Percentiles rank a stretch among this genome's conserved stretches.
Conservation (phyloP, 805 yeast genomes). For the Maudiozyma serrabonitensis region DNA sequence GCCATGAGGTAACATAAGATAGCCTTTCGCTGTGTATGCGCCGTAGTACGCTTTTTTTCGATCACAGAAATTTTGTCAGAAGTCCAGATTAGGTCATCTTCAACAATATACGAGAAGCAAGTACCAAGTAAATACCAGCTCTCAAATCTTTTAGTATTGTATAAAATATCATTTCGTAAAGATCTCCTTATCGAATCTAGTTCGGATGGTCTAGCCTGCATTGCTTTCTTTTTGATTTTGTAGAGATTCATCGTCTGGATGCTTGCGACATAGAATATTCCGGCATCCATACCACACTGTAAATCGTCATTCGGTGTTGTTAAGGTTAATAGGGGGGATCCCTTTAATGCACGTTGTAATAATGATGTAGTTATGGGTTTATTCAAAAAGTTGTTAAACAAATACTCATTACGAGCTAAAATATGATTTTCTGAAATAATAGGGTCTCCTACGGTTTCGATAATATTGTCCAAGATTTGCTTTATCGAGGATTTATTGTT, state of each 20-base stretch:
- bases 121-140: constrained; percentile 82
- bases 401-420: constrained; percentile 38
- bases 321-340: constrained; percentile 31
- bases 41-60: constrained; percentile 53
- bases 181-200: constrained; percentile 62
- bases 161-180: constrained; percentile 56
- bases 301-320: constrained; percentile 27
- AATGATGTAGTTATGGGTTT: constrained; percentile 36
- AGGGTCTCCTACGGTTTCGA: constrained; percentile 65
- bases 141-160: constrained; percentile 62
- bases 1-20: constrained; percentile 72
- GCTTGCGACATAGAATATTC: constrained; percentile 40
- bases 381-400: constrained; percentile 40
- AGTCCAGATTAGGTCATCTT: constrained; percentile 88
- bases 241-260: constrained; percentile 25
- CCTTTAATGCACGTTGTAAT: constrained; percentile 44
- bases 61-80: constrained; percentile 64
- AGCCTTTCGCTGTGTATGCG: constrained; percentile 57
- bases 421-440: constrained; percentile 33
- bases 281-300: constrained; percentile 51
- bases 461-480: constrained; percentile 57
- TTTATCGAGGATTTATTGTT: constrained; percentile 63
- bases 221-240: constrained; percentile 58
- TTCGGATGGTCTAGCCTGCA: constrained; percentile 77
- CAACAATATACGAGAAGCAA: constrained; percentile 67